Evolutionary conservation across 768 basidiomycete species (phyloP), one percentile per base, ranked within the genome.

Genomic region (Tulasnella sp.): DNA sequence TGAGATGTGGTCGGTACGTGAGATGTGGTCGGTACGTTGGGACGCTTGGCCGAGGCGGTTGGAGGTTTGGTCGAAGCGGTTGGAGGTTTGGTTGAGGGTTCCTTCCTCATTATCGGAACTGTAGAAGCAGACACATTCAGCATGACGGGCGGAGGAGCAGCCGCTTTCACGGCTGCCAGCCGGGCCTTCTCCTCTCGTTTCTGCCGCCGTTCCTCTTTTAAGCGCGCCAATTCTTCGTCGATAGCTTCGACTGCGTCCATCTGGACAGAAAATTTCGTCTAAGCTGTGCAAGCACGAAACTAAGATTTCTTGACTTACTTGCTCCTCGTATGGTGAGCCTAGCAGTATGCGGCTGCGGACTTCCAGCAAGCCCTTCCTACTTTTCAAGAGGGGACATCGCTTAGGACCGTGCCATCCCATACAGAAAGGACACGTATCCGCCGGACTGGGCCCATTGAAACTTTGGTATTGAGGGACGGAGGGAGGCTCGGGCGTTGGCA

Each of bases 301-400:
- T 41, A 29, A 39, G 52, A 17, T 40, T 7, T 19, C 29, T 27
- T 7, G 19, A 25, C 39, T 35, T 4, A 54, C 34, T 17, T 2
- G 36, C 23, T 41, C 27, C 39, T 40, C 35, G 25, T 11, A 27
- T 19, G 52, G 39, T 14, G 37, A 23, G n/a, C 75, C 72, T 60
- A 83, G 74, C 60, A 87, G 67, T 35, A 88, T 68, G 70, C 86
- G 80, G 43, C 75, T 72, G 41, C 86, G 77, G 63, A 80, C 87
- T 62, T 84, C 79, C 11, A 78, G 76, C 19, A 89, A 72, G 65
- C 86, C 79, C 56, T 78, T 74, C 15, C 83, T 78, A 49, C 70
- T 73, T 21, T 81, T 74, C 6, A 77, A 78, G 86, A 89, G 85
- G 21, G 65, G 65, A 64, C 86, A 89, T 8, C 63, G 62, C 27